Base-by-base conservation (phyloP, 192 early-diverging fungal species). In the Backusella mclennaniae region DNA sequence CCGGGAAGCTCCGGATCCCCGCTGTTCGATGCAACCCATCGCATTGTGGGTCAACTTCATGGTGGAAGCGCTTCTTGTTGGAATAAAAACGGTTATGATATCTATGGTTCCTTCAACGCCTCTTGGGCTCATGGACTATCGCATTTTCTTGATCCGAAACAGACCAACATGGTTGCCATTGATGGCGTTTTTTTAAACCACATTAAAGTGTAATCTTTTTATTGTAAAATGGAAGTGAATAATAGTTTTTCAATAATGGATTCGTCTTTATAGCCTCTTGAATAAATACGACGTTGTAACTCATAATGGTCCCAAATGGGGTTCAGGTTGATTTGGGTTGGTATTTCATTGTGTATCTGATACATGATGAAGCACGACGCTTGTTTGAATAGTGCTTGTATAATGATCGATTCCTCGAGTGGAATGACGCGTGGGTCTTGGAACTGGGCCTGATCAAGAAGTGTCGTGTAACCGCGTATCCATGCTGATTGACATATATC, bases 11-110 rank as follows among this genome's bases (percentile, higher is more conserved):
- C 83, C 44, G 85, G 85, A 4, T 84, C 83, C 0, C 85, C 85
- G 0, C 38, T 86, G 14, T 86, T 84, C 59, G 81, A 86, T 29
- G 77, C 85, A 2, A 82, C 78, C 21, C 79, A 80, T 73, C 69
- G 85, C 7, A 86, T 86, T 29, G 77, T 84, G 3, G 85, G 85
- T 7, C 85, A 86, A 12, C 49, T 86, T 36, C 85, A 86, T 76
- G 85, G 85, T 12, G 85, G 85, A 1, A 76, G 72, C 8, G 83
- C 85, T 1, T 80, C 79, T 38, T 86, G 85, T 31, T 84, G 73
- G 74, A 70, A 36, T n/a, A 68, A 86, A 33, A 69, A 36, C 8
- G 85, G 85, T 2, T 84, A 86, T 73, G 85, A 86, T 76, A 49
- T 79, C 1, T 86, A 86, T 59, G 85, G 85, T 6, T 79, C 75